Evolutionary conservation across 768 basidiomycete genomes (phyloP), one percentile per base, ranked within the genome.

Genomic region (Rhodotorula diobovata): DNA sequence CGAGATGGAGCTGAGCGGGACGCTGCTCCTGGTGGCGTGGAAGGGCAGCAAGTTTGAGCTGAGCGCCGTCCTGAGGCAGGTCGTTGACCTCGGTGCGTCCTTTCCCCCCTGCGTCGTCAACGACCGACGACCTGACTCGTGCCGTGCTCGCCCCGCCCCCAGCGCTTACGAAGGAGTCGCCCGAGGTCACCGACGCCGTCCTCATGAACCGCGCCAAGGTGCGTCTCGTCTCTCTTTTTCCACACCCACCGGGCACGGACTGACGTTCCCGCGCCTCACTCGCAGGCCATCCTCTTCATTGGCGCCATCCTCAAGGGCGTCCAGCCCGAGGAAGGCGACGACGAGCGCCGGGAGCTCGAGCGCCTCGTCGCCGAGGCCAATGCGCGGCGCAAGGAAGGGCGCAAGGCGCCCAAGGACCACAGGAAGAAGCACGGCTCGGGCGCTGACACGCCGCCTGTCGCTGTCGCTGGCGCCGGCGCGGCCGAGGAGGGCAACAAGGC

Each of bases 1-100:
- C 61, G 95, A 96, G 81, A 88, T 89, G 83, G 94, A 97, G 78
- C 85, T 98, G 71, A 94, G 91, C 2, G 93, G 93, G 59, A 95
- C 92, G 83, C 88, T 90, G 70, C 86, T 98, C 82, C 87, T 98
- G 39, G 95, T 94, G 12, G 95, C 95, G 35, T 99, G 96, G 96
- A 88, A 93, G 68, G 96, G 95, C 23, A 95, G 94, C 7, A 87
- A 94, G 63, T 87, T 97, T 78, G 96, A 99, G 82, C 93, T 98
- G 53, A 86, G 90, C 32, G 90, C 92, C 77, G 92, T 97, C 23
- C 83, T 95, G 59, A 86, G 92, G 61, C 88, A 91, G 83, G 86
- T 83, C 30, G 70, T 66, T 30, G 67, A 67, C 55, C 39, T 63
- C 37, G 73, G 73, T 74, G 23, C 54, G 72, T 65, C 50, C 6